Evolutionary conservation across 2,329 filamentous ascomycete genomes (phyloP), one percentile per base, ranked within the genome.

Genomic region (Colletotrichum tropicale): DNA sequence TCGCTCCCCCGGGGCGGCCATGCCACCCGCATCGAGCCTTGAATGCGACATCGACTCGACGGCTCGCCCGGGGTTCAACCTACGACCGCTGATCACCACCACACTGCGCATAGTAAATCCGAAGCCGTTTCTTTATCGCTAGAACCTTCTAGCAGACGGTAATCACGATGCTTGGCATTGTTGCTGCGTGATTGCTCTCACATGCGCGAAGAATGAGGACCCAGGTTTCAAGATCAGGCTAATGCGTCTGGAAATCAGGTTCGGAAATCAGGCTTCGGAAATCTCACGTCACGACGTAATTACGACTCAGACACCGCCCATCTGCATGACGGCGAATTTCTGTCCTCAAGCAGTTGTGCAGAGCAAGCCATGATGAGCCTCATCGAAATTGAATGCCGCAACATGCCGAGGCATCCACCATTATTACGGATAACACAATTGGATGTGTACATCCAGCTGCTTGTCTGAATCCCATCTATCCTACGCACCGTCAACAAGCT

Each of bases 401-500:
- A 30, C 24, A 58, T 28, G 55, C 43, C 43, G 55, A 58, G 24
- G 26, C 55, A 58, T 58, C 26, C 4, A 58, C 3, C 1, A 52
- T 3, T 52, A 52, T 52, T 3, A 4, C 43, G 18, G 43, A 52
- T 52, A 13, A 48, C 18, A 48, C 38, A 48, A 48, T 18, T 48
- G 18, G 18, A 28, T 58, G 55, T 58, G 8, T 58, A 1, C 21
- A 15, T 3, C 43, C 43, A 52, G 43, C 43, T 52, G n/a, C n/a
- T 34, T 38, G 8, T 28, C 61, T 16, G 15, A 8, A 64, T 34
- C 36, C 28, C 56, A 43, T 55, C 65, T 58, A 38, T 60, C 66
- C 38, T 58, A 76, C 9, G 66, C 75, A 13, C 65, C 26, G 12
- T 65, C 75, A 58, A 76, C 72, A 13, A 76, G 71, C 67, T 71